A percentile compares a stretch with the other conserved stretches of the same genome.
These are phyloP conservation scores for Metschnikowia anglica DNA, from an alignment of 805 yeast genomes.

Conservation along the genomic window DNA sequence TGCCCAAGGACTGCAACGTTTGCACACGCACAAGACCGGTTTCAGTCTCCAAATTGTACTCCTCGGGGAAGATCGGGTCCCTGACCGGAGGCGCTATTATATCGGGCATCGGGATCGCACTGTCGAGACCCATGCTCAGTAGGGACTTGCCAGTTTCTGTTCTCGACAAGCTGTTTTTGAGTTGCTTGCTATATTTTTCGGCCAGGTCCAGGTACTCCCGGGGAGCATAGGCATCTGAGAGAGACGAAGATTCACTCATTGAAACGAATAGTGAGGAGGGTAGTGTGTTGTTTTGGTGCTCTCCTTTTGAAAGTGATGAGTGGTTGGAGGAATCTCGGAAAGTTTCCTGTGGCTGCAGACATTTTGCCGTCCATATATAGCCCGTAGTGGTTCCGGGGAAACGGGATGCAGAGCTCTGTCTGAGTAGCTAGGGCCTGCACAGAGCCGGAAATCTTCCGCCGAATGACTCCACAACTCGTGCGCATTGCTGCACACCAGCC, in stretches of 20 bases:
- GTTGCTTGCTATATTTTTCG: slow-evolving; percentile 3
- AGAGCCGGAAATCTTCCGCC: slow-evolving; percentile 8
- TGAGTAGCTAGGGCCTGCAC: too few species aligned
- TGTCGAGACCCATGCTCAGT: slow-evolving; percentile 57
- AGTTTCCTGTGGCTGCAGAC: not conserved
- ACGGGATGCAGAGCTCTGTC: not conserved
- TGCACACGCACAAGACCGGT: slow-evolving; percentile 85
- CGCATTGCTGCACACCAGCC: not conserved
- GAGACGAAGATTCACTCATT: slow-evolving; percentile 16
- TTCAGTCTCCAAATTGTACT: slow-evolving; percentile 81
- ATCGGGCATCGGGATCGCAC: slow-evolving; percentile 54
- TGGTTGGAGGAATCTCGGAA: not conserved
- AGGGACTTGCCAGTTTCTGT: slow-evolving; percentile 72
- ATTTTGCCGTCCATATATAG: not conserved
- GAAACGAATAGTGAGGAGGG: not conserved
- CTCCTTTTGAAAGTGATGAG: not conserved
- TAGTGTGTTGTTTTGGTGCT: not conserved
- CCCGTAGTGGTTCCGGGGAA: slow-evolving; percentile 1
- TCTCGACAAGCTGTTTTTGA: slow-evolving; percentile 11
- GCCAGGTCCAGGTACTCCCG: slow-evolving; percentile 12
- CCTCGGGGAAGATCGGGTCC: slow-evolving; percentile 86
- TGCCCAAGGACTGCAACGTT: slow-evolving; percentile 67
- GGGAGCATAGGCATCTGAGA: slow-evolving; percentile 13
- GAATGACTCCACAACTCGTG: not conserved
- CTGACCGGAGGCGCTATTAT: slow-evolving; percentile 45